Evolutionary conservation across 257 asterid species (phyloP).

Genomic region (Cordia subcordata): DNA sequence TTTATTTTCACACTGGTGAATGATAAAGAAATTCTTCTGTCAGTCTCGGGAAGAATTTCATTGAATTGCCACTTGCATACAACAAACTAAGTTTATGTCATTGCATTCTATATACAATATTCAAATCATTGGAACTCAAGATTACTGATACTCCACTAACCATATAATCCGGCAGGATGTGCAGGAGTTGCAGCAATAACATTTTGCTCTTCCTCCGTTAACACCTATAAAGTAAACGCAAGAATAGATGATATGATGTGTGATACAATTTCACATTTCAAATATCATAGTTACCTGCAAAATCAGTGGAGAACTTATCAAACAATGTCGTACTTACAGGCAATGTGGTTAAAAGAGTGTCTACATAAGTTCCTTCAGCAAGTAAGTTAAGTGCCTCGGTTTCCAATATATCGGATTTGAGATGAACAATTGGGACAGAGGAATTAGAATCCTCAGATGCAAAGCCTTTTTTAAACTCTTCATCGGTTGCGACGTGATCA

Average conservation of each 20-base stretch:
- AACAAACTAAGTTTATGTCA: no score
- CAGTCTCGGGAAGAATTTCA: no score
- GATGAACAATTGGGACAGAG: constrained; percentile 55
- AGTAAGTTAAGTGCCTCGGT: constrained; percentile 61
- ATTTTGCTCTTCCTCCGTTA: constrained; percentile 83
- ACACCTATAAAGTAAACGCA: constrained; percentile 35
- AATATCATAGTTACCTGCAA: background rate
- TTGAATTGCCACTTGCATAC: no score
- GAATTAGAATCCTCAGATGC: constrained; percentile 37
- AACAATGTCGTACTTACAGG: constrained; percentile 43
- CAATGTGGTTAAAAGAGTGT: constrained; percentile 66
- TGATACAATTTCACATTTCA: background rate
- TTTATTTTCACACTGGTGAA: no score
- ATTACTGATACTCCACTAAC: constrained; percentile 38
- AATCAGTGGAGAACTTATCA: background rate
- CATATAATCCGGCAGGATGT: constrained; percentile 87
- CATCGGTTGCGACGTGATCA: constrained; percentile 43
- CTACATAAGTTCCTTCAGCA: constrained; percentile 48
- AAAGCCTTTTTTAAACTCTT: constrained; percentile 36
- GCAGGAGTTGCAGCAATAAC: constrained; percentile 86
- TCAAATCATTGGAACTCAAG: background rate
- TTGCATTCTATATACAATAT: background rate
- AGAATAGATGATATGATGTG: background rate
- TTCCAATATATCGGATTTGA: constrained; percentile 58
- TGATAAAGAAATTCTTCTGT: no score